These are phyloP conservation scores for Prillingera fragicola DNA, from an alignment of 1,284 basidiomycete genomes.

Conservation along the genomic window DNA sequence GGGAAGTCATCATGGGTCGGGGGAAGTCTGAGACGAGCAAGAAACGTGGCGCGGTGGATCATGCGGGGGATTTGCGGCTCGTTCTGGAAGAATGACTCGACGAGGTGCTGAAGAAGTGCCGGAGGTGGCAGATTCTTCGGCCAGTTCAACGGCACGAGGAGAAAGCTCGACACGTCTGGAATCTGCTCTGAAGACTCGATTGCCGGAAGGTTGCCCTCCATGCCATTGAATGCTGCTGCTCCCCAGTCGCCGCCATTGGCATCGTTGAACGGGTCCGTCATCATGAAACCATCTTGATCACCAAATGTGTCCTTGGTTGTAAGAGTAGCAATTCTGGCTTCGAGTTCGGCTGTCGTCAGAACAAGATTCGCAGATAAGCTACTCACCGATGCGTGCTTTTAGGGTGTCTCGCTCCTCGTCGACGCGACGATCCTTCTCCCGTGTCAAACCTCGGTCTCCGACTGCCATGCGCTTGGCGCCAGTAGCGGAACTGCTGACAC, in stretches of 20 bases:
- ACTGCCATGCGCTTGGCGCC: conserved; percentile 8
- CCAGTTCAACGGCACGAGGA: conserved; percentile 39
- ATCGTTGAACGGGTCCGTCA: too few relatives aligned
- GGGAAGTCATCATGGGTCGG: conserved; percentile 48
- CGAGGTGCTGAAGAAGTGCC: conserved; percentile 40
- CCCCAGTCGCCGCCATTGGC: too few relatives aligned
- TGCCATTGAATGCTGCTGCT: too few relatives aligned
- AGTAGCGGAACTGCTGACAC: background rate
- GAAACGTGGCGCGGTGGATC: conserved; percentile 43
- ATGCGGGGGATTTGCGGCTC: conserved; percentile 43
- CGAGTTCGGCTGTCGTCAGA: conserved; percentile 33
- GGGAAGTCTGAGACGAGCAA: conserved; percentile 45
- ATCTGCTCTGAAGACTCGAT: too few relatives aligned
- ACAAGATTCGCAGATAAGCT: background rate
- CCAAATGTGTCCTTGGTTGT: conserved; percentile 14
- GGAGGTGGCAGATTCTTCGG: conserved; percentile 37
- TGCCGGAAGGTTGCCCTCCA: too few relatives aligned
- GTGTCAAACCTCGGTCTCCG: conserved; percentile 9
- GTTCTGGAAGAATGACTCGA: conserved; percentile 46
- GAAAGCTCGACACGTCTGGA: conserved; percentile 24
- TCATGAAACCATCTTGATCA: too few relatives aligned
- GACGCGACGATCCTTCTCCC: conserved; percentile 22
- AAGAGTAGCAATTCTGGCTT: conserved; percentile 25
- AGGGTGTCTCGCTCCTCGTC: conserved; percentile 31
- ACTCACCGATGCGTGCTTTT: conserved; percentile 26